phyloP scores from a whole-genome alignment of 1,284 basidiomycete genomes.

The Tremellales sp. region DNA sequence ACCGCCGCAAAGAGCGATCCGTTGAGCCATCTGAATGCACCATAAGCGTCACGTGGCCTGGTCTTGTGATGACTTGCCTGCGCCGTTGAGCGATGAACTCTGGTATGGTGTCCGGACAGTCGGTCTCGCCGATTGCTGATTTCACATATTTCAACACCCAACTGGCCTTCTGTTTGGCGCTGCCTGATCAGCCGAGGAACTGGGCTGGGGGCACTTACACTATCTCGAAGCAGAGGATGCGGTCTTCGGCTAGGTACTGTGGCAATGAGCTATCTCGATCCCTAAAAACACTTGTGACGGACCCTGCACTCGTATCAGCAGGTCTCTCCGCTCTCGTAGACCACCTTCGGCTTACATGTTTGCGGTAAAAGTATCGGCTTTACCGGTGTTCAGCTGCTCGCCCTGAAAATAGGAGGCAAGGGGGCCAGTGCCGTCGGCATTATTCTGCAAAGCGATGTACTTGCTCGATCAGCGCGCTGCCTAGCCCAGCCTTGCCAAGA shows the following conservation, averaged over 20 bases:
- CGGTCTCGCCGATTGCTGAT: conserved; percentile 90
- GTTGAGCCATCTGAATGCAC: conserved; percentile 48
- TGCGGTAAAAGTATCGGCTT: conserved; percentile 92
- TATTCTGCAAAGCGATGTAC: conserved; percentile 63
- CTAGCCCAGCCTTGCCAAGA: too few relatives aligned
- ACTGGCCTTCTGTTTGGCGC: conserved; percentile 75
- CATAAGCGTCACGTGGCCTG: background rate
- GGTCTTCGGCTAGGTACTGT: conserved; percentile 54
- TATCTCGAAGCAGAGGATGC: conserved; percentile 95
- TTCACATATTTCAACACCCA: conserved; percentile 98
- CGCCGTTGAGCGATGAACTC: conserved; percentile 84
- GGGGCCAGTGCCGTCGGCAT: conserved; percentile 78
- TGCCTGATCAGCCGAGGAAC: conserved; percentile 6
- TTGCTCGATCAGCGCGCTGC: conserved; percentile 5
- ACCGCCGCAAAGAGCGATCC: conserved; percentile 91
- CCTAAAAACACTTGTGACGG: too few relatives aligned
- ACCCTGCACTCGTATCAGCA: too few relatives aligned
- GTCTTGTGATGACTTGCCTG: conserved; percentile 57
- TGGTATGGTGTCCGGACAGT: conserved; percentile 87
- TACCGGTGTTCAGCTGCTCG: conserved; percentile 81
- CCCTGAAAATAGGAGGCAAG: conserved; percentile 96
- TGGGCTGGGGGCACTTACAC: conserved; percentile 52
- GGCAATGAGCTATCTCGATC: background rate
- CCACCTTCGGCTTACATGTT: conserved; percentile 50
- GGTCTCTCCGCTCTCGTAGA: too few relatives aligned